These are phyloP conservation scores for Torulaspora globosa DNA, from an alignment of 1,139 yeast genomes.

Conservation along the genomic window DNA sequence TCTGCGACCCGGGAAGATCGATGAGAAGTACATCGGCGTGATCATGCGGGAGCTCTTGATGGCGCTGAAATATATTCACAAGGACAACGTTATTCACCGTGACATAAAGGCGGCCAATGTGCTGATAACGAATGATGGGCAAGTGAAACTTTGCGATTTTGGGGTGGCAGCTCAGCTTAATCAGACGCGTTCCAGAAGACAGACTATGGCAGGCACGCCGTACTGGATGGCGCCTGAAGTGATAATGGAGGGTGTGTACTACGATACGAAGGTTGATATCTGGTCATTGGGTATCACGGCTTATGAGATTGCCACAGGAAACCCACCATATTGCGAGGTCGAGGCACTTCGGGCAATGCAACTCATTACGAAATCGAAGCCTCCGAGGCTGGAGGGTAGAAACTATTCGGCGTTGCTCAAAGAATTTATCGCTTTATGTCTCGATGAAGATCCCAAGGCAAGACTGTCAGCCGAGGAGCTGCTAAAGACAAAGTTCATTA, in stretches of 20 bases:
- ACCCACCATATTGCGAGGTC: slow-evolving; percentile 94
- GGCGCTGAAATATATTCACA: slow-evolving; percentile 80
- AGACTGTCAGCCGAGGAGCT: slow-evolving; percentile 86
- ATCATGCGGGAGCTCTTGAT: slow-evolving; percentile 73
- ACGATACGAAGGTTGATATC: slow-evolving; percentile 82
- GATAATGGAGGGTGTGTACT: slow-evolving; percentile 84
- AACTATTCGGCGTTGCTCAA: slow-evolving; percentile 72
- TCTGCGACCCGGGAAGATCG: slow-evolving; percentile 81
- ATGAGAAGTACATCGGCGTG: slow-evolving; percentile 77
- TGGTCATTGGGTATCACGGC: slow-evolving; percentile 94
- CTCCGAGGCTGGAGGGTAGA: slow-evolving; percentile 90
- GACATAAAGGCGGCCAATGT: slow-evolving; percentile 96
- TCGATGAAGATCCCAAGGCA: slow-evolving; percentile 89
- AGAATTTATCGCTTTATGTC: slow-evolving; percentile 85
- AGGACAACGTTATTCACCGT: slow-evolving; percentile 87
- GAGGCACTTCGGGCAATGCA: slow-evolving; percentile 96
- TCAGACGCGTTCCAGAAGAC: slow-evolving; percentile 71
- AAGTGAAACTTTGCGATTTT: slow-evolving; percentile 89
- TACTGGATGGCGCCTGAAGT: slow-evolving; percentile 99
- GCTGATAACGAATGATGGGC: slow-evolving; percentile 82
- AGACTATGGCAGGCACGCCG: slow-evolving; percentile 98
- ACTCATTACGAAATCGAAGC: slow-evolving; percentile 84
- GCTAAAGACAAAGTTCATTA: slow-evolving; percentile 66
- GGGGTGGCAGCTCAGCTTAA: slow-evolving; percentile 96
- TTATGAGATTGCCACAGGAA: slow-evolving; percentile 93